Conservation (phyloP, 345 rosid genomes). For the Alliaria petiolata region DNA sequence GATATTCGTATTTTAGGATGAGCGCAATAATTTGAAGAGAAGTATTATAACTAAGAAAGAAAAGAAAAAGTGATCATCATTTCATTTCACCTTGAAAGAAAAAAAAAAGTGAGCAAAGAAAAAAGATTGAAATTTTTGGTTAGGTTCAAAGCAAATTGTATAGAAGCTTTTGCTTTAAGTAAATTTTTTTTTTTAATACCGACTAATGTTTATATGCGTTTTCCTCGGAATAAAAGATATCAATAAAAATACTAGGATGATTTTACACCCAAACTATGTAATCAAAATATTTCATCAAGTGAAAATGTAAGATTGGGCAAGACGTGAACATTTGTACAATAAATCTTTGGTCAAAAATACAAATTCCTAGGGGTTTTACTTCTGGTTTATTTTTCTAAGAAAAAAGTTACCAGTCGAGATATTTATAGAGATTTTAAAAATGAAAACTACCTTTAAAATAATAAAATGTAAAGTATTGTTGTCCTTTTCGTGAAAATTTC, state of each 20-base stretch:
- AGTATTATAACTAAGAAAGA: background rate
- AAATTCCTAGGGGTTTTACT: background rate
- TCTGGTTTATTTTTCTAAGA: background rate
- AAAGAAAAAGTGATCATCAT: background rate
- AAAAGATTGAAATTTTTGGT: constrained; percentile 14
- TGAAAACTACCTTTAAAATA: too few relatives aligned
- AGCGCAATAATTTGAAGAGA: constrained; percentile 16
- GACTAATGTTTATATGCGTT: constrained; percentile 12
- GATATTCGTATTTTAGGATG: constrained; percentile 51
- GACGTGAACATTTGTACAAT: background rate
- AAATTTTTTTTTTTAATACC: background rate
- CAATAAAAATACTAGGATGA: background rate
- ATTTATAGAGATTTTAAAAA: background rate
- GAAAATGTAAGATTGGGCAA: background rate
- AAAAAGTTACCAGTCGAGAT: background rate
- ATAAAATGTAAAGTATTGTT: background rate
- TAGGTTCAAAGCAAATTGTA: constrained; percentile 29
- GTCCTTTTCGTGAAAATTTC: background rate
- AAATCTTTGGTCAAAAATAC: background rate
- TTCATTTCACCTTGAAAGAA: background rate
- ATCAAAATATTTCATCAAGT: background rate
- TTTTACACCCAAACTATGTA: background rate
- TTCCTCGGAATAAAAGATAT: background rate
- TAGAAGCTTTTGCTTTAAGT: constrained; percentile 19
- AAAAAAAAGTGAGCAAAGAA: background rate